phyloP scores from a whole-genome alignment of 331 rosid genomes.

The Stylosanthes scabra region DNA sequence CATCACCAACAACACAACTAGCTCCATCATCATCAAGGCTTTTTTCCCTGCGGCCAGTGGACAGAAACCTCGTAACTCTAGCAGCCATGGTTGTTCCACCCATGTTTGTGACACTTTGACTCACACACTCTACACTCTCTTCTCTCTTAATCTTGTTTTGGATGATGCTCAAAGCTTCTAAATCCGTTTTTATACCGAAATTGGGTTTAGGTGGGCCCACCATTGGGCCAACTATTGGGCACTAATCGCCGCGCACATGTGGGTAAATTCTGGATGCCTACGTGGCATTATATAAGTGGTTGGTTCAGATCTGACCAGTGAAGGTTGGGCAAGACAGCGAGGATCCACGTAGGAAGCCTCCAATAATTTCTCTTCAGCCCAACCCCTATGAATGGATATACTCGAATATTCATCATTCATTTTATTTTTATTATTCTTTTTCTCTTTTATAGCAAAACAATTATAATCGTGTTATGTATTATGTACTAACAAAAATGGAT shows the following conservation, averaged over 20 bases:
- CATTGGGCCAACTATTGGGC: slow-evolving; percentile 11
- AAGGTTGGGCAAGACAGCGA: slow-evolving; percentile 47
- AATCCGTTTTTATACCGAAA: slow-evolving; percentile 7
- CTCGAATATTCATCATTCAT: slow-evolving; percentile 52
- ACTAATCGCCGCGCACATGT: slow-evolving; percentile 64
- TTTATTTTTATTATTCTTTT: not conserved
- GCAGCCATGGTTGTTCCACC: slow-evolving; percentile 26
- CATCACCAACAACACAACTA: slow-evolving; percentile 36
- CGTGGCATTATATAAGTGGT: slow-evolving; percentile 38
- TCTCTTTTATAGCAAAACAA: not conserved
- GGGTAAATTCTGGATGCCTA: not conserved
- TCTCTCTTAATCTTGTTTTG: not conserved
- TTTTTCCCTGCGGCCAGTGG: slow-evolving; percentile 1
- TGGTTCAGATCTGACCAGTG: slow-evolving; percentile 39
- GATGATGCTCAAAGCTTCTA: not conserved
- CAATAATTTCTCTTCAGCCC: slow-evolving; percentile 49
- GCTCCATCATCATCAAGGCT: not conserved
- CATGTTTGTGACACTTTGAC: not conserved
- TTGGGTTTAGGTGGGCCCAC: slow-evolving; percentile 34
- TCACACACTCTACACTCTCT: not conserved
- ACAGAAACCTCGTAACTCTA: slow-evolving; percentile 40
- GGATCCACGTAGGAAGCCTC: slow-evolving; percentile 80
- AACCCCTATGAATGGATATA: slow-evolving; percentile 49
- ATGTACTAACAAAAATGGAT: too few species aligned
- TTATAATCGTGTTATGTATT: too few species aligned